Conservation (phyloP, 495 filamentous ascomycete genomes). For the Xylaria nigripes region DNA sequence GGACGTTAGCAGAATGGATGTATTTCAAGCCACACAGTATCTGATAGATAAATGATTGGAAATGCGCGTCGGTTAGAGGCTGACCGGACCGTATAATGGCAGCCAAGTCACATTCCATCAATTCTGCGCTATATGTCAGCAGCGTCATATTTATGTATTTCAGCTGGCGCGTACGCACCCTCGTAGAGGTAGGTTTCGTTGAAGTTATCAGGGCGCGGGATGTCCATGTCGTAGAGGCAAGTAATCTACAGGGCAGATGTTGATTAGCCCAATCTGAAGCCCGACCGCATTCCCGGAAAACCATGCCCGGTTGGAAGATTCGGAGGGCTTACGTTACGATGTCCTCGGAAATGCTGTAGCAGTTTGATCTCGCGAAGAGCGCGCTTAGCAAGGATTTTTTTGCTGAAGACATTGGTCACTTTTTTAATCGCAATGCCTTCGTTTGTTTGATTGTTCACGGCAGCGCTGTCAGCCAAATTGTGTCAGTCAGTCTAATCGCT, state of each 20-base stretch:
- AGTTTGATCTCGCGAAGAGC: conserved; percentile 97
- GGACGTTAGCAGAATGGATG: conserved; percentile 95
- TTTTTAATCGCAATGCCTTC: conserved; percentile 99
- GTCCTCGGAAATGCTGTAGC: conserved; percentile 91
- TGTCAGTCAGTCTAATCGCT: neutral
- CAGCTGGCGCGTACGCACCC: conserved; percentile 46
- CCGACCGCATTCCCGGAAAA: neutral
- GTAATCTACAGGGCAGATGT: conserved; percentile 61
- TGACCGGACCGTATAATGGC: conserved; percentile 97
- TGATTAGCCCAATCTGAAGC: neutral
- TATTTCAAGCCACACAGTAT: conserved; percentile 95
- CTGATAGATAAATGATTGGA: conserved; percentile 93
- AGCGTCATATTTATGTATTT: neutral
- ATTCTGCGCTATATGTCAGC: conserved; percentile 48
- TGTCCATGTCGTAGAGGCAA: conserved; percentile 99
- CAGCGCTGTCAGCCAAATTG: conserved; percentile 52
- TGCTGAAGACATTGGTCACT: conserved; percentile 99
- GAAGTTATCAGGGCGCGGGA: conserved; percentile 94
- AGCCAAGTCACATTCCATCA: conserved; percentile 98
- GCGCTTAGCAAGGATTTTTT: conserved; percentile 98
- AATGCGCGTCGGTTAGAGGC: conserved; percentile 91
- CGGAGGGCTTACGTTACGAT: conserved; percentile 43
- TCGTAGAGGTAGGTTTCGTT: conserved; percentile 99
- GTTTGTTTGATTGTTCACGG: conserved; percentile 79
- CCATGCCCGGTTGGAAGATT: neutral